A percentile compares a stretch with the other conserved stretches of the same genome.
These are phyloP conservation scores for Leucaena leucocephala DNA, from an alignment of 306 rosid genomes.

Conservation along the genomic window DNA sequence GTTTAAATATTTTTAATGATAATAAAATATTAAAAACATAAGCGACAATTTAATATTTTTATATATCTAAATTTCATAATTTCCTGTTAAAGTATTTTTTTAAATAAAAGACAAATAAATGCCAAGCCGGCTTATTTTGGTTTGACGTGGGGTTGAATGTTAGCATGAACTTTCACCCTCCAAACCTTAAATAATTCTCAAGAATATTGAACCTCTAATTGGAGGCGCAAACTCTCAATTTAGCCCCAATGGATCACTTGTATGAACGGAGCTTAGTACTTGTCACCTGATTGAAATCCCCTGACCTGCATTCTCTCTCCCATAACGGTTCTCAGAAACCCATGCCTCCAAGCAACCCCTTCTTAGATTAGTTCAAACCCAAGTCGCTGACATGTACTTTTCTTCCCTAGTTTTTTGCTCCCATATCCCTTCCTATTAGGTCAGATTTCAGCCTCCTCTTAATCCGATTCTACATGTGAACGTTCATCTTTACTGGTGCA, in stretches of 20 bases:
- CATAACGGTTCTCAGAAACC: constrained; percentile 61
- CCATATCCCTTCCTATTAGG: constrained; percentile 48
- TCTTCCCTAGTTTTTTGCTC: constrained; percentile 43
- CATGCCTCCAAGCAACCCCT: constrained; percentile 67
- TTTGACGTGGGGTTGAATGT: constrained; percentile 14
- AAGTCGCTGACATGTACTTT: constrained; percentile 83
- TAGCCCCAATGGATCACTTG: constrained; percentile 33
- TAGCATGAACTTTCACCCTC: constrained; percentile 19
- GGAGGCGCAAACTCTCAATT: constrained; percentile 59
- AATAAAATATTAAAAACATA: background rate
- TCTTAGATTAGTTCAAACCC: constrained; percentile 37
- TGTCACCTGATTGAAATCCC: background rate
- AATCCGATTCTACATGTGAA: constrained; percentile 49
- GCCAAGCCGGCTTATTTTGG: background rate
- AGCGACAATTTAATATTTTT: background rate
- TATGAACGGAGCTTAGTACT: background rate
- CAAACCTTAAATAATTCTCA: background rate
- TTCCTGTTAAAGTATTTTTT: too few relatives aligned
- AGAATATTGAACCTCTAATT: background rate
- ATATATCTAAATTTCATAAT: too few relatives aligned
- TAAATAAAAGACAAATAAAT: background rate
- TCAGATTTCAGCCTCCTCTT: constrained; percentile 65
- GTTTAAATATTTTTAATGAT: background rate
- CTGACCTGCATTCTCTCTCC: background rate
- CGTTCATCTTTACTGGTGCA: constrained; percentile 46